Evolutionary conservation across 306 rosid species (phyloP).

Genomic region (Calophaca sinica): DNA sequence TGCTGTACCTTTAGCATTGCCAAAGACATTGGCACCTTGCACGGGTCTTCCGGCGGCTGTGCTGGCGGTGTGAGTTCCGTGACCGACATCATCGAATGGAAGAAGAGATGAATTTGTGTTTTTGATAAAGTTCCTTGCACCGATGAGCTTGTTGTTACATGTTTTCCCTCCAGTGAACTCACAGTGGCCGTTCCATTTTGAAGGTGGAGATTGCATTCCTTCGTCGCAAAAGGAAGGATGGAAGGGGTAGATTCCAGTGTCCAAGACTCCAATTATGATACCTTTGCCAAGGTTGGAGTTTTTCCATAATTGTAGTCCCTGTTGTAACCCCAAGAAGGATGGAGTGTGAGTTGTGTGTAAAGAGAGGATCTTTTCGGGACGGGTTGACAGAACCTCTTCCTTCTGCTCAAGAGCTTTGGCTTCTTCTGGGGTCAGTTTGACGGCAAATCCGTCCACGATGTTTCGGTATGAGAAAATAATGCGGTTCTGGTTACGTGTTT

Average conservation of each 20-base stretch:
- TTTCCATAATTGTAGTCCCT: constrained; percentile 56
- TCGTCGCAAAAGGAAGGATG: constrained; percentile 67
- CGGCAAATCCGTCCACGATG: constrained; percentile 64
- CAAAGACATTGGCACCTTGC: constrained; percentile 50
- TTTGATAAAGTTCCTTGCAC: constrained; percentile 58
- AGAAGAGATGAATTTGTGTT: not conserved
- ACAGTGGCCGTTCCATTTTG: constrained; percentile 81
- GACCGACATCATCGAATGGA: constrained; percentile 65
- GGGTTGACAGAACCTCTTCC: constrained; percentile 61
- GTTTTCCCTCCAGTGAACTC: constrained; percentile 51
- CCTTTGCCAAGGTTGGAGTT: constrained; percentile 63
- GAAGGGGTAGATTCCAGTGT: constrained; percentile 62
- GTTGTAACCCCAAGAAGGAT: constrained; percentile 66
- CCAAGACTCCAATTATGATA: constrained; percentile 70
- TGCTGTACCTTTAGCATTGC: constrained; percentile 71
- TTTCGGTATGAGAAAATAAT: constrained; percentile 54
- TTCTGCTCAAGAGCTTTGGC: constrained; percentile 55
- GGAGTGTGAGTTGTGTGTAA: constrained; percentile 78
- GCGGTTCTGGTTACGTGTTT: constrained; percentile 36
- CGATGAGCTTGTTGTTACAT: constrained; percentile 77
- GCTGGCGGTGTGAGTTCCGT: constrained; percentile 80
- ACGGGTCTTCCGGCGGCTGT: constrained; percentile 64
- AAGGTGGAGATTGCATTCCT: constrained; percentile 61
- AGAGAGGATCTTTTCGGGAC: constrained; percentile 47
- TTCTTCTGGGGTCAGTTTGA: constrained; percentile 60